phyloP scores from a whole-genome alignment of 805 yeast genomes.

The Pichia californica region DNA sequence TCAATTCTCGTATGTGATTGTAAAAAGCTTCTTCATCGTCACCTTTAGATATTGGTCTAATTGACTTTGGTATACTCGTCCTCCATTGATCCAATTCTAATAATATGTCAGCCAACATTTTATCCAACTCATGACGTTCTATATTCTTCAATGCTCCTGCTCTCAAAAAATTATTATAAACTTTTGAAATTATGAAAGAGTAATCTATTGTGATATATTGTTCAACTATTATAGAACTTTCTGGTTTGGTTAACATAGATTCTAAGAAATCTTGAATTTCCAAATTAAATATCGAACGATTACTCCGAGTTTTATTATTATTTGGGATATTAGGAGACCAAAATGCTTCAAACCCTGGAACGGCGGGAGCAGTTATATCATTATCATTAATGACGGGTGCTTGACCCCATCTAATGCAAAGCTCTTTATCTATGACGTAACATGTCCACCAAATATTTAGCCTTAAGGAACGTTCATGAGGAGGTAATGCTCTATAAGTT shows the following conservation, averaged over 20 bases:
- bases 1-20: conserved; percentile 8
- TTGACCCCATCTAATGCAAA: conserved; percentile 41
- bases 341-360: conserved; percentile 18
- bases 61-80: conserved; percentile 19
- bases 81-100: conserved; percentile 26
- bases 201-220: conserved; percentile 19
- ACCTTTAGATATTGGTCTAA: conserved; percentile 17
- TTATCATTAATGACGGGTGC: conserved; percentile 39
- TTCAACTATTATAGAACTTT: conserved; percentile 8
- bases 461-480: conserved; percentile 33
- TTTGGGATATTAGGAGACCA: conserved; percentile 15
- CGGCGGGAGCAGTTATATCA: conserved; percentile 33
- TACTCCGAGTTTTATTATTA: conserved; percentile 1
- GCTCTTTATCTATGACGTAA: conserved; percentile 39
- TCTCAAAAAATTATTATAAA: conserved; percentile 24
- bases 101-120: conserved; percentile 13
- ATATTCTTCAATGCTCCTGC: conserved; percentile 23
- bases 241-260: background rate
- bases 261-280: conserved; percentile 9
- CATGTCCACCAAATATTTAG: conserved; percentile 45
- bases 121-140: conserved; percentile 14
- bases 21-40: conserved; percentile 7
- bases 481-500: conserved; percentile 31
- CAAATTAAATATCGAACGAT: conserved; percentile 7
- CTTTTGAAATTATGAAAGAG: conserved; percentile 21